Base-by-base conservation (phyloP, 2,329 filamentous ascomycete species). In the Neonectria hederae region DNA sequence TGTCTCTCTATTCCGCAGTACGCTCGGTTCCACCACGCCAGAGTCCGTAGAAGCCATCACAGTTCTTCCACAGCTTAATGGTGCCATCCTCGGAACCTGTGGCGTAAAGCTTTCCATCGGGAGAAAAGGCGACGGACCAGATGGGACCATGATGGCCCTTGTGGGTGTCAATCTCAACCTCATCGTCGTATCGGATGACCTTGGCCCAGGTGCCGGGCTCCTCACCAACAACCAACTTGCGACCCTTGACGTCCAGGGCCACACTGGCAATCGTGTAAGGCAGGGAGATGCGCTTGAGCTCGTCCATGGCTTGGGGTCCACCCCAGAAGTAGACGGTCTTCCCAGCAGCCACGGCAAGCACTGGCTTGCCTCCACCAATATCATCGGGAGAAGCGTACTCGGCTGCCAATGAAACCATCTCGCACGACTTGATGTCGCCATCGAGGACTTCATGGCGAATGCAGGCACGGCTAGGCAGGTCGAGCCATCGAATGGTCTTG, bases 61-160 rank as follows among this genome's bases (percentile, higher is more conserved):
- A 90, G 68, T 90, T 90, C 81, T 90, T 90, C 88, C 88, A 90
- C 83, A 99, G 84, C 82, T 99, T 99, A 78, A 99, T 97, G 0
- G 96, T 99, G 43, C 96, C 96, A 74, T 99, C 96, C 77, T 99
- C 96, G 53, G 94, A 97, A 30, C 93, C 96, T 1, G 96, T 99
- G 1, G 94, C 96, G 76, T 98, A 99, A 8, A 99, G 83, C 77
- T 97, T 97, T 51, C 94, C 94, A 75, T 99, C 96, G 0, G 96
- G 96, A 0, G 94, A 96, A 79, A 97, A 99, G 61, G 91, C 91
- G 64, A 97, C 90, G 6, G 94, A 97, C 96, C 96, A 99, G 66
- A 99, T 96, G 1, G 95, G 95, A 2, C 96, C 96, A 75, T 99
- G 96, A 72, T 99, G 96, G 24, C 96, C 96, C 80, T 97, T 97